Conservation (phyloP, 2,329 filamentous ascomycete species). For the Domatiomyces catenatus region DNA sequence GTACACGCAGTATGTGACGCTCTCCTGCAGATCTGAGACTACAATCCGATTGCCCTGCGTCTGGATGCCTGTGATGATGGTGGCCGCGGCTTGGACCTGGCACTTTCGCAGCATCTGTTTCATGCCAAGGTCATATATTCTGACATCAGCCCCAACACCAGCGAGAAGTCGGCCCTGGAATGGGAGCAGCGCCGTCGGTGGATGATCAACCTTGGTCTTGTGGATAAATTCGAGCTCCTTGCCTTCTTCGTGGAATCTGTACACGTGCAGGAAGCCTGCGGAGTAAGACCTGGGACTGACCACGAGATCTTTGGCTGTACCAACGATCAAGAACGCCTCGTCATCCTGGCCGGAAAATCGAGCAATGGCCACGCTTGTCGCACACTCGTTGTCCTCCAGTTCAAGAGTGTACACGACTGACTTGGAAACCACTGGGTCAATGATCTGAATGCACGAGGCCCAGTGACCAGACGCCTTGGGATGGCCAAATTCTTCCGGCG, state of each 20-base stretch:
- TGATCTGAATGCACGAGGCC: slow-evolving; percentile 87
- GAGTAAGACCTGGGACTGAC: slow-evolving; percentile 60
- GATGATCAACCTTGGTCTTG: slow-evolving; percentile 83
- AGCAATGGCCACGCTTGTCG: slow-evolving; percentile 70
- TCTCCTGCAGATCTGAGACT: slow-evolving; percentile 84
- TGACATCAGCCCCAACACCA: slow-evolving; percentile 68
- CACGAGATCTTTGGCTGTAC: slow-evolving; percentile 79
- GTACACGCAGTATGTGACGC: slow-evolving; percentile 82
- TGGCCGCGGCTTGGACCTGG: slow-evolving; percentile 62
- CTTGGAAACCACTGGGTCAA: slow-evolving; percentile 69
- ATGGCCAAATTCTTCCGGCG: slow-evolving; percentile 76
- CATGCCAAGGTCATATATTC: slow-evolving; percentile 86
- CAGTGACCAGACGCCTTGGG: slow-evolving; percentile 70
- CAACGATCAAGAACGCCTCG: slow-evolving; percentile 82
- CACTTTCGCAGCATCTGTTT: slow-evolving; percentile 84
- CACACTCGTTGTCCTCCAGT: slow-evolving; percentile 77
- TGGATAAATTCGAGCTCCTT: slow-evolving; percentile 84
- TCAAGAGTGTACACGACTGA: slow-evolving; percentile 62
- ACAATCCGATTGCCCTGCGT: slow-evolving; percentile 84
- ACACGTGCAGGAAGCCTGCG: slow-evolving; percentile 79
- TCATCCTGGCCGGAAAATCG: slow-evolving; percentile 78
- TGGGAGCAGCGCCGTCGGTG: slow-evolving; percentile 72
- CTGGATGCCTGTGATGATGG: slow-evolving; percentile 74
- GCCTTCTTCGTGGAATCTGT: slow-evolving; percentile 77
- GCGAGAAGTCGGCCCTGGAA: slow-evolving; percentile 84